Conservation (phyloP, 441 rosid species). For the Populus hybrid region DNA sequence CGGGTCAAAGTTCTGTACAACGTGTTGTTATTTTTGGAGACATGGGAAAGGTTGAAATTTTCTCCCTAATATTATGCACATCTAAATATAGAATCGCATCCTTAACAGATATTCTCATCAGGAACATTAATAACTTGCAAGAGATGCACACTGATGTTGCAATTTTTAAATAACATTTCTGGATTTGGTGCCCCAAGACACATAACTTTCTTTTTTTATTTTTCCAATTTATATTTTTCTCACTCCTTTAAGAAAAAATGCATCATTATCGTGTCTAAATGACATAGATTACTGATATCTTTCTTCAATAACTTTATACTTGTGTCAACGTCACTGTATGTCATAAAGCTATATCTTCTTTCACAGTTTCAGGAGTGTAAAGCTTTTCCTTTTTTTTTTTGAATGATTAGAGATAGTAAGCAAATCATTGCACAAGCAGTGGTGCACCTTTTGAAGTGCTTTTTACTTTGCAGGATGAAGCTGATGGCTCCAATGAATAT, state of each 20-base stretch:
- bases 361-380: background rate
- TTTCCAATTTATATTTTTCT: background rate
- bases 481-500: conserved; percentile 76
- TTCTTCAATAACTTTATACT: background rate
- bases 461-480: conserved; percentile 53
- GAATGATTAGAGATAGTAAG: too few relatives aligned
- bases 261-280: background rate
- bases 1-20: conserved; percentile 76
- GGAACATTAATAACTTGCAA: background rate
- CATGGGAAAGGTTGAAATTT: conserved; percentile 69
- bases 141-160: background rate
- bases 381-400: background rate
- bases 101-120: background rate
- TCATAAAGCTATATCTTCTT: background rate
- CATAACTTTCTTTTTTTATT: background rate
- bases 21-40: too few relatives aligned
- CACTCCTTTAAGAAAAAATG: background rate
- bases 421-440: background rate
- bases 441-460: conserved; percentile 10
- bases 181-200: too few relatives aligned
- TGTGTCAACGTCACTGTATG: background rate
- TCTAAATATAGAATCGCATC: background rate
- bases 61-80: conserved; percentile 1
- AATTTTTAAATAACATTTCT: background rate
- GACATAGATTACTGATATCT: background rate